These are phyloP conservation scores for Claviceps capensis DNA, from an alignment of 2,329 filamentous ascomycete genomes.

Conservation along the genomic window DNA sequence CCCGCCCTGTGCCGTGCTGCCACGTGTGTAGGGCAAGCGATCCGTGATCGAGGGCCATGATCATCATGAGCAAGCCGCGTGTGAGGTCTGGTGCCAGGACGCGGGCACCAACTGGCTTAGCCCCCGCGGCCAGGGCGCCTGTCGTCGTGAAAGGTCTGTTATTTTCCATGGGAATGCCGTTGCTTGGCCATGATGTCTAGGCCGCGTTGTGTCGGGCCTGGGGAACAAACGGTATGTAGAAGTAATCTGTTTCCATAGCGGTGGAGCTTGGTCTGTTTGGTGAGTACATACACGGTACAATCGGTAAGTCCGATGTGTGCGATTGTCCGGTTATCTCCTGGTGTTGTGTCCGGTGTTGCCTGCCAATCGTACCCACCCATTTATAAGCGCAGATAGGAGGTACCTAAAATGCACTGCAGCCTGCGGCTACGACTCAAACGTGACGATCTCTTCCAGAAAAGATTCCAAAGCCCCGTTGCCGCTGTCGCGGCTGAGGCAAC, in stretches of 20 bases:
- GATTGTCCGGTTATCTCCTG: too few relatives aligned
- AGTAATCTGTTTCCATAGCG: conserved; percentile 5
- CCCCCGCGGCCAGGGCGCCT: not conserved
- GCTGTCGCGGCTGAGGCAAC: too few relatives aligned
- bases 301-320: not conserved
- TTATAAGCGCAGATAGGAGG: too few relatives aligned
- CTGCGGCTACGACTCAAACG: too few relatives aligned
- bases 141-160: not conserved
- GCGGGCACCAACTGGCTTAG: conserved; percentile 10
- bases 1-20: conserved; percentile 25
- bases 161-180: not conserved
- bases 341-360: too few relatives aligned
- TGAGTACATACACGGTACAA: not conserved
- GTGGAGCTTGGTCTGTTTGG: not conserved
- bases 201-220: conserved; percentile 2
- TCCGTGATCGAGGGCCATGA: conserved; percentile 32
- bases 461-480: too few relatives aligned
- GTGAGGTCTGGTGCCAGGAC: conserved; percentile 30
- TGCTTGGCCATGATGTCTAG: not conserved
- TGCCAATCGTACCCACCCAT: too few relatives aligned
- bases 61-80: conserved; percentile 28
- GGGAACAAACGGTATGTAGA: conserved; percentile 9
- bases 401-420: too few relatives aligned
- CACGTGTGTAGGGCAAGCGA: conserved; percentile 25
- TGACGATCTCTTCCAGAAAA: too few relatives aligned